A percentile compares a stretch with the other conserved stretches of the same genome.
These are phyloP conservation scores for Aspergillus pseudonomiae DNA, from an alignment of 2,329 filamentous ascomycete genomes.

Conservation along the genomic window DNA sequence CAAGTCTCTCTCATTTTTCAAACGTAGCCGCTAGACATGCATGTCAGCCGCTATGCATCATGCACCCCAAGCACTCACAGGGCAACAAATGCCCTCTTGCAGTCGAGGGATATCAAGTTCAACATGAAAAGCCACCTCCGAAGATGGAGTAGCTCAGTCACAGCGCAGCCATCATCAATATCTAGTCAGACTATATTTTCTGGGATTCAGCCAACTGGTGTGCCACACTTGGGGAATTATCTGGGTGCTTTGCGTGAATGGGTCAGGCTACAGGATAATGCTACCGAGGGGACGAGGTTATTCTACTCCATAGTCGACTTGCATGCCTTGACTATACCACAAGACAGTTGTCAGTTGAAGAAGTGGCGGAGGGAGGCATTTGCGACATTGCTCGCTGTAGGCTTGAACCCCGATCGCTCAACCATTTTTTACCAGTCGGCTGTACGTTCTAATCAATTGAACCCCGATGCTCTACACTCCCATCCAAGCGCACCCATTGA, in stretches of 20 bases:
- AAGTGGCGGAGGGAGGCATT: constrained; percentile 72
- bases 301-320: constrained; percentile 90
- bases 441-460: constrained; percentile 50
- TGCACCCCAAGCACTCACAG: not conserved
- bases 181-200: constrained; percentile 70
- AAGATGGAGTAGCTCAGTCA: constrained; percentile 18
- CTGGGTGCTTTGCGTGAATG: constrained; percentile 86
- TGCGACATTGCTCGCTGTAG: constrained; percentile 80
- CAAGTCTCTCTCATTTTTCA: not conserved
- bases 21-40: not conserved
- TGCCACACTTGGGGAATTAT: constrained; percentile 95
- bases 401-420: constrained; percentile 75
- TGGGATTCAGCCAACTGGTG: constrained; percentile 92
- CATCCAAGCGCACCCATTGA: constrained; percentile 8
- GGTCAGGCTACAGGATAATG: constrained; percentile 74
- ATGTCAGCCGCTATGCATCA: not conserved
- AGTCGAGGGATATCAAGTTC: no score
- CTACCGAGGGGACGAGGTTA: constrained; percentile 61
- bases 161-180: constrained; percentile 8
- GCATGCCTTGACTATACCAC: constrained; percentile 84
- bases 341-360: constrained; percentile 64
- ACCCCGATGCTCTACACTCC: not conserved
- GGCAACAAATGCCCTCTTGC: not conserved
- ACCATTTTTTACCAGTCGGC: constrained; percentile 82
- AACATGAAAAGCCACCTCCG: constrained; percentile 1